These are phyloP conservation scores for Globisporangium lucens DNA, from an alignment of 352 stramenopile genomes.

Conservation along the genomic window DNA sequence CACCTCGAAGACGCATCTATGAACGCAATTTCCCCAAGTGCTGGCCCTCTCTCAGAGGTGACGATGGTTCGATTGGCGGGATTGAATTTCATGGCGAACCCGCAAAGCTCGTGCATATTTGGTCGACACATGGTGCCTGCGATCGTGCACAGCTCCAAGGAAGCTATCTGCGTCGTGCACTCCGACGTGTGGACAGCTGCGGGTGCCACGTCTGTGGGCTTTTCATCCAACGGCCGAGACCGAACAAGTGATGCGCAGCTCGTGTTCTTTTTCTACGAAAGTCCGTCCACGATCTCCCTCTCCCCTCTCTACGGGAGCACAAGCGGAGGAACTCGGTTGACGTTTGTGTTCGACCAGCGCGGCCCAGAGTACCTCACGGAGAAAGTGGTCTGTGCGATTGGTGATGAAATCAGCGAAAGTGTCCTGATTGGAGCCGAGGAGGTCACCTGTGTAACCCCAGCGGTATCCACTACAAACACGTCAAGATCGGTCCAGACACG, in stretches of 20 bases:
- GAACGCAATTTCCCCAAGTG: conserved; percentile 24
- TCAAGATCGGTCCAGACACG: conserved; percentile 15
- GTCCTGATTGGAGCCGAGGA: conserved; percentile 3
- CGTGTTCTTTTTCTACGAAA: conserved; percentile 32
- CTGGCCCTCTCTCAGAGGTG: conserved; percentile 21
- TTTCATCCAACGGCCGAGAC: conserved; percentile 41
- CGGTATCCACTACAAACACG: not conserved
- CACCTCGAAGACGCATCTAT: conserved; percentile 34
- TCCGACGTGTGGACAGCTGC: conserved; percentile 17
- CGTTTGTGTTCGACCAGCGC: conserved; percentile 20
- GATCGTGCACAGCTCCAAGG: conserved; percentile 27
- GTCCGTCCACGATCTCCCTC: conserved; percentile 6
- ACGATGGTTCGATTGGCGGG: conserved; percentile 33
- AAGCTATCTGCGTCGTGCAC: conserved; percentile 33
- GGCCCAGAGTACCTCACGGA: conserved; percentile 2
- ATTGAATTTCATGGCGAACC: conserved; percentile 25
- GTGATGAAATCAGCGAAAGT: conserved; percentile 13
- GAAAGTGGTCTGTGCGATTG: conserved; percentile 26
- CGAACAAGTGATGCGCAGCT: conserved; percentile 19
- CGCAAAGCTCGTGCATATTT: conserved; percentile 27
- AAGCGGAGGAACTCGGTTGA: conserved; percentile 29
- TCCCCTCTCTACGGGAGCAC: conserved; percentile 13
- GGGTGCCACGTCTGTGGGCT: conserved; percentile 18
- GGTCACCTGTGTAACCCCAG: conserved; percentile 15
- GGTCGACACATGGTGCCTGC: conserved; percentile 25